These are phyloP conservation scores for Leucosporidium scottii DNA, from an alignment of 768 basidiomycete genomes.

Conservation along the genomic window DNA sequence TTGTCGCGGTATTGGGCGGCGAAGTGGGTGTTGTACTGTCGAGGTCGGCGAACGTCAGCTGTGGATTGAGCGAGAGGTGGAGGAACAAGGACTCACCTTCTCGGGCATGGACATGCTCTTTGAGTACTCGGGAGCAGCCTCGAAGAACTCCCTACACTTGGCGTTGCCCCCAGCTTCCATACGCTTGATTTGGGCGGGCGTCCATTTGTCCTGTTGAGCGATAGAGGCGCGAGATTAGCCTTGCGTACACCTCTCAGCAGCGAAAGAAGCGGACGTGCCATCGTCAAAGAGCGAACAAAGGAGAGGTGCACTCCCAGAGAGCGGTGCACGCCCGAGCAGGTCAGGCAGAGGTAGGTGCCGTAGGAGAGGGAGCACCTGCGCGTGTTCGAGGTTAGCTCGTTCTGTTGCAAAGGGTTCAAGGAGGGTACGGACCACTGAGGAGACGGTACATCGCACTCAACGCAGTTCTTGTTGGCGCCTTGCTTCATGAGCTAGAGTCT, in stretches of 20 bases:
- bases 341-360: slow-evolving; percentile 77
- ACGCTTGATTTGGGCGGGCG: slow-evolving; percentile 39
- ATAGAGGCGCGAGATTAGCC: too few relatives aligned
- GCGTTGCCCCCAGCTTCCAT: slow-evolving; percentile 92
- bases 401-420: too few relatives aligned
- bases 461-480: slow-evolving; percentile 28
- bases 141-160: slow-evolving; percentile 70
- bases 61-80: not conserved
- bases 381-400: too few relatives aligned
- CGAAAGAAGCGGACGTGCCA: slow-evolving; percentile 1
- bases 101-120: slow-evolving; percentile 59
- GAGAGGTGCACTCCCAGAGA: slow-evolving; percentile 87
- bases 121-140: slow-evolving; percentile 61
- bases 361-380: slow-evolving; percentile 35
- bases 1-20: slow-evolving; percentile 92
- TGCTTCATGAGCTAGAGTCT: slow-evolving; percentile 8
- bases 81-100: slow-evolving; percentile 44
- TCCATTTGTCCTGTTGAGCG: slow-evolving; percentile 31
- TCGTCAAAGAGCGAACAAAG: slow-evolving; percentile 26
- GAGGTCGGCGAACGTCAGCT: slow-evolving; percentile 29
- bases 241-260: too few relatives aligned
- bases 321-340: slow-evolving; percentile 61
- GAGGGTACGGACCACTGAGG: too few relatives aligned
- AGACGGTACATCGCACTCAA: slow-evolving; percentile 16
- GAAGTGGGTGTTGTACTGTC: slow-evolving; percentile 80